Evolutionary conservation across 2,329 filamentous ascomycete genomes (phyloP).

Genomic region (Magnaporthales sp.): DNA sequence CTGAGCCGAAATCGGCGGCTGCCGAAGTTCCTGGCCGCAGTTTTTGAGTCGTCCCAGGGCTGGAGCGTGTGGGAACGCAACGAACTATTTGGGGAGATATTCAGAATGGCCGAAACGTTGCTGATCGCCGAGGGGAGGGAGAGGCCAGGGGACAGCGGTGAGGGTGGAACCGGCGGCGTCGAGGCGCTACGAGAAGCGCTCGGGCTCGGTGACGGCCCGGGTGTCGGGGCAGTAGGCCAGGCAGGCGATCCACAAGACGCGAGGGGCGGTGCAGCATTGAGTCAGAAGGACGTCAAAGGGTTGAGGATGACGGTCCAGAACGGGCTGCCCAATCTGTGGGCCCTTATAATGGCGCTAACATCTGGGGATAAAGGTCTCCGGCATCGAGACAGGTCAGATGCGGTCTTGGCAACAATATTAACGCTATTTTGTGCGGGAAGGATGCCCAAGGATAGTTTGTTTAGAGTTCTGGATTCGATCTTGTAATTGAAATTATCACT

Average conservation of each 20-base stretch:
- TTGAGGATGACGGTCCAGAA: neutral
- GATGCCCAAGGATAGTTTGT: neutral
- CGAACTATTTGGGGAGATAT: neutral
- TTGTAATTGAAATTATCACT: neutral
- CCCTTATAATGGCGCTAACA: neutral
- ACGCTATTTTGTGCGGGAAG: neutral
- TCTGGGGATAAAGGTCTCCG: neutral
- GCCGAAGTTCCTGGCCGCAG: neutral
- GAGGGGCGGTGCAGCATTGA: neutral
- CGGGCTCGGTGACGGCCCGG: neutral
- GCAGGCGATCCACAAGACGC: neutral
- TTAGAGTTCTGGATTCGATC: neutral
- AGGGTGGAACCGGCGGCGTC: neutral
- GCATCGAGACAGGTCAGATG: neutral
- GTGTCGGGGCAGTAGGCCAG: neutral
- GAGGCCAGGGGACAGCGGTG: neutral
- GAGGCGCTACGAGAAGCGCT: neutral
- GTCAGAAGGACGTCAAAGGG: neutral
- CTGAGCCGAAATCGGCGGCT: neutral
- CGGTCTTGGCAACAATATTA: neutral
- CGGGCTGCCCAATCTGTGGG: neutral
- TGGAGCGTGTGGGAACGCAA: neutral
- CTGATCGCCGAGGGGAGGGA: neutral
- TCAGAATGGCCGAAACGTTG: neutral
- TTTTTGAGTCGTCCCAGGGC: neutral